Evolutionary conservation across 1,284 basidiomycete species (phyloP), one percentile per base, ranked within the genome.

Genomic region (Sparassis latifolia): DNA sequence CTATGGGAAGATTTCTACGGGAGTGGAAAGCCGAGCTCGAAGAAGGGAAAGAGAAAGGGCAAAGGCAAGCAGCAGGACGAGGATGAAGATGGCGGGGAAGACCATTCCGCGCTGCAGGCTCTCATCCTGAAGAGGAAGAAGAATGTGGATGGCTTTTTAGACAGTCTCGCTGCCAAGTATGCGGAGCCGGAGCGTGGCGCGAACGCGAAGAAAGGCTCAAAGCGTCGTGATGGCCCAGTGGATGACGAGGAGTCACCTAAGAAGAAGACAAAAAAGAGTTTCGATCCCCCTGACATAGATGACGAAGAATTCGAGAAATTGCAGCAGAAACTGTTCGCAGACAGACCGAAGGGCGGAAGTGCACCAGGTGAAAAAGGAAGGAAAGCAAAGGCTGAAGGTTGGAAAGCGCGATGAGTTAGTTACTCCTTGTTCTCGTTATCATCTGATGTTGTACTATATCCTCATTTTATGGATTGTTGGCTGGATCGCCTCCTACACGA

Each of bases 1-100:
- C 89, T 97, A 5, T 94, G 92, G 87, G 93, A 97, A 52, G 92
- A 97, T 65, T 95, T 97, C 62, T 97, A 90, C 63, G 93, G 92
- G 1, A 81, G 72, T 53, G 92, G 88, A 3, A 87, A 86, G 69
- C 72, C 79, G 20, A 82, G 84, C 10, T 71, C 79, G 43, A 75
- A 83, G 52, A 81, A 80, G 60, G 71, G 70, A 42, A 82, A 81
- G 52, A 76, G 71, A 1, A 86, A 84, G 55, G 76, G 67, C 4
- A 79, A 78, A 54, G 73, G 66, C 6, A 75, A 74, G 54, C 69
- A 53, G 20, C 68, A 67, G 45, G 67, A 66, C 30, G 68, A 66
- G 6, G 74, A 69, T 12, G 74, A 66, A 2, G 78, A 67, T 2
- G 76, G 74, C 1, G 80, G 78, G 33, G 83, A 78, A 42, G 86